Evolutionary conservation across 495 filamentous ascomycete genomes (phyloP), one percentile per base, ranked within the genome.

Genomic region (Penicillium paradoxum): DNA sequence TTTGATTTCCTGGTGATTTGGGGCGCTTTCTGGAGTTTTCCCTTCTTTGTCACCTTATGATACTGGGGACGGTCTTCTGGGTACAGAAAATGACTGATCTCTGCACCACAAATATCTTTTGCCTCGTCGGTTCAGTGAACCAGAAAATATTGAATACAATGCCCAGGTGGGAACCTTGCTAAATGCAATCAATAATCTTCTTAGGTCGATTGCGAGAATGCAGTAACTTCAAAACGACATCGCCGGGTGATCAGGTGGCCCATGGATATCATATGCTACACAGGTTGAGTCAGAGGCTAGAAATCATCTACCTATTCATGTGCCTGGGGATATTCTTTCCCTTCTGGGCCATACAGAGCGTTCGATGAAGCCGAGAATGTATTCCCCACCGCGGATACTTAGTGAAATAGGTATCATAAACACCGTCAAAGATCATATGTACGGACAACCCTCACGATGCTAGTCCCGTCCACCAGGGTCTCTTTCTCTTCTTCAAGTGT

Each of bases 401-500:
- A 3, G 7, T 27, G 24, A 27, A 27, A 27, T 7, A 7, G 3
- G 24, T 7, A 27, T 27, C 7, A 27, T 27, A 3, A 27, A 27
- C 24, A 7, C 24, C 24, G 7, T 27, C 7, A 27, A 3, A 27
- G 3, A 27, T 27, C 24, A 27, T 66, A 60, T 19, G 50, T 53
- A 3, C 66, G 63, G 19, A 82, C 72, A 11, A 87, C 68, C 44
- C 71, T 79, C 1, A 78, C 85, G 39, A 87, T 70, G 19, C 69
- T 77, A 2, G 81, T 85, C 2, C 81, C 84, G 65, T 83, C 85
- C 46, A 75, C 72, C 21, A 84, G 56, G 1, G 81, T 71, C 34
- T 79, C 80, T 18, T 67, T 68, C 57, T 81, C 77, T 57, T 84
- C 77, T 50, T 83, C 83, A 14, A 87, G 72, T 42, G 61, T 73